phyloP scores from a whole-genome alignment of 2,329 filamentous ascomycete genomes.

The Sporothrix sp. region DNA sequence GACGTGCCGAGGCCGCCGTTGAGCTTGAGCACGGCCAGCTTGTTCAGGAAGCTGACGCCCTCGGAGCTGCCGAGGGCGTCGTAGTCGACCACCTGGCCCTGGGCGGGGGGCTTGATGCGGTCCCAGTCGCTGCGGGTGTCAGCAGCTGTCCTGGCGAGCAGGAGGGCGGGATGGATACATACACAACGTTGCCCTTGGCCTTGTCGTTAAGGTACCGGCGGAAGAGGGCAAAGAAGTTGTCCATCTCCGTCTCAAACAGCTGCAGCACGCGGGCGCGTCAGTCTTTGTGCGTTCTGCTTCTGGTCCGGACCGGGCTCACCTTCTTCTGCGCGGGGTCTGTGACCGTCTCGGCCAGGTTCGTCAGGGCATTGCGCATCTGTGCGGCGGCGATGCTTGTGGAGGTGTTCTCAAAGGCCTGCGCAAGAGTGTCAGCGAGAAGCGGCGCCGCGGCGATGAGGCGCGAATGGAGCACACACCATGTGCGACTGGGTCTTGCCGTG shows the following conservation, averaged over 20 bases:
- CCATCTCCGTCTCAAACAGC: constrained; percentile 98
- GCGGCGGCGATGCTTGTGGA: constrained; percentile 95
- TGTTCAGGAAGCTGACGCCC: constrained; percentile 89
- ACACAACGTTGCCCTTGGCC: constrained; percentile 90
- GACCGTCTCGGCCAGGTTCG: constrained; percentile 83
- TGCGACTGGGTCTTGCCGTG: constrained; percentile 80
- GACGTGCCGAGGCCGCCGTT: constrained; percentile 99
- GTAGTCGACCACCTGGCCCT: constrained; percentile 92
- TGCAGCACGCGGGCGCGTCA: constrained; percentile 25
- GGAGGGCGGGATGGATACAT: too few species aligned
- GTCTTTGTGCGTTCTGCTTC: background rate
- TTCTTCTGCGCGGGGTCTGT: constrained; percentile 73
- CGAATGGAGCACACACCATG: constrained; percentile 53
- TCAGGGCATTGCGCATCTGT: constrained; percentile 97
- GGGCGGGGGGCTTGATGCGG: constrained; percentile 86
- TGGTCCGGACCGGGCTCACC: constrained; percentile 38
- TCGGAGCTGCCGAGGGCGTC: constrained; percentile 80
- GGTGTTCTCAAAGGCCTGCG: constrained; percentile 95
- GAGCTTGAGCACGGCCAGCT: constrained; percentile 96
- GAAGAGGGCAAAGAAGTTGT: constrained; percentile 99
- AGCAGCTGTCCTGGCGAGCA: too few species aligned
- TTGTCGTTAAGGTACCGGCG: constrained; percentile 97
- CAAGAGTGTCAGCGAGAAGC: constrained; percentile 29
- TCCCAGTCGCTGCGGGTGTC: constrained; percentile 69
- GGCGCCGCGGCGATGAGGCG: too few species aligned